Base-by-base conservation (phyloP, 371 early-diverging fungal genomes). In the Circinella minor region DNA sequence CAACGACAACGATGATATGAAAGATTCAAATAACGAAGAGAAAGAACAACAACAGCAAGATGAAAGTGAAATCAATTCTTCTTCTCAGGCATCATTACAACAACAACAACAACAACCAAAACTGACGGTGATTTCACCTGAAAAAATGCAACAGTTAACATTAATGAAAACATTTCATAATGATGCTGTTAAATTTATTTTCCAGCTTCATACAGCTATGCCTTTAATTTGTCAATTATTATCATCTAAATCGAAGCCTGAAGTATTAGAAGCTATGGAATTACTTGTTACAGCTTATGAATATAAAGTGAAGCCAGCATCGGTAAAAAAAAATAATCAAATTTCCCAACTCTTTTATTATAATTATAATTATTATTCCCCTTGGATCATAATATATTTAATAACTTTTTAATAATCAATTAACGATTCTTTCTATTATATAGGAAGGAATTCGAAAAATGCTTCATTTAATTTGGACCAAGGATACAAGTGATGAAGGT, bases 401-500 rank as follows among this genome's bases (percentile, higher is more conserved):
- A 27, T 27, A 0, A 27, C 27, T 27, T 27, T 27, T 27, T 27
- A 27, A 27, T 27, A 27, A 27, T 27, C 20, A 17, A 36, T 38
- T 27, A 1, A 36, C 1, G 11, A 39, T 65, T 59, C 36, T 51
- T 68, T 4, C 11, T 59, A n/a, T 57, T 62, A 20, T 66, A 36
- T 77, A 92, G 86, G 92, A 88, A 11, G 99, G 98, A 15, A 90
- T 98, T 65, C 86, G 89, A 61, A 90, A 89, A 66, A 99, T 99
- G 98, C 88, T 96, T 36, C 98, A 98, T 76, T 89, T 98, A 55
- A 90, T 99, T 27, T 99, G 98, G 98, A 90, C 92, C 49, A 93
- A 94, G 66, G 96, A 94, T 71, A 90, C 89, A 17, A 87, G 86
- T 55, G 92, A 93, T 67, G 96, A 96, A 74, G 92, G 91, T 13